Percentiles rank a stretch among this genome's conserved stretches.
Evolutionary conservation across 352 stramenopile species (phyloP).

Genomic region (Pythium rhizo-oryzae): DNA sequence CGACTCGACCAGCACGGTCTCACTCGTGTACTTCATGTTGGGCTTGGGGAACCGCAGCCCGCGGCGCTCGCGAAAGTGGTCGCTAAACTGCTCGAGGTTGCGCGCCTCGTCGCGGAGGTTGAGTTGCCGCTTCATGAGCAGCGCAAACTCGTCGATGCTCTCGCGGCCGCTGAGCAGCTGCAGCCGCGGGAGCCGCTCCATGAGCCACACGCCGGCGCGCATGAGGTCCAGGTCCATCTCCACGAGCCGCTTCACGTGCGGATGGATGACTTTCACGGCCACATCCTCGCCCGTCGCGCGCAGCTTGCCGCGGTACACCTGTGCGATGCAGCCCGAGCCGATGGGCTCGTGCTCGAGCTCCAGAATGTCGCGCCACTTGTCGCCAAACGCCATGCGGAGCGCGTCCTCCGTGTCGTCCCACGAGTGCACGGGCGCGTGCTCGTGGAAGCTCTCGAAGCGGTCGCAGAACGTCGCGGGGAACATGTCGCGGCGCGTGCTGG

Average conservation of each 20-base stretch:
- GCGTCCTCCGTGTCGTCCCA: constrained; percentile 87
- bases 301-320: constrained; percentile 92
- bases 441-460: constrained; percentile 90
- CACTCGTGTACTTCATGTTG: constrained; percentile 68
- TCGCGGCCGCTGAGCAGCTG: constrained; percentile 73
- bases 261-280: constrained; percentile 94
- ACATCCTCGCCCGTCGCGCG: constrained; percentile 64
- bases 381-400: constrained; percentile 85
- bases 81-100: constrained; percentile 83
- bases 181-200: constrained; percentile 67
- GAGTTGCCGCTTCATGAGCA: constrained; percentile 89
- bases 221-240: constrained; percentile 89
- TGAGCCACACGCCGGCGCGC: constrained; percentile 57
- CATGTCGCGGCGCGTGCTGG: constrained; percentile 93
- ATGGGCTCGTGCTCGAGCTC: constrained; percentile 66
- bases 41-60: constrained; percentile 77
- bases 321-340: constrained; percentile 94
- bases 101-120: constrained; percentile 91
- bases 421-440: constrained; percentile 84
- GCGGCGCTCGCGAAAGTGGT: constrained; percentile 72
- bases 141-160: constrained; percentile 85
- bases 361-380: constrained; percentile 68
- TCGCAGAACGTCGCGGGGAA: constrained; percentile 92
- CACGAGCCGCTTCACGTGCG: constrained; percentile 86
- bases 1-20: constrained; percentile 92